Evolutionary conservation across 305 asterid genomes (phyloP), one percentile per base, ranked within the genome.

Genomic region (Caryopteris hybrid): DNA sequence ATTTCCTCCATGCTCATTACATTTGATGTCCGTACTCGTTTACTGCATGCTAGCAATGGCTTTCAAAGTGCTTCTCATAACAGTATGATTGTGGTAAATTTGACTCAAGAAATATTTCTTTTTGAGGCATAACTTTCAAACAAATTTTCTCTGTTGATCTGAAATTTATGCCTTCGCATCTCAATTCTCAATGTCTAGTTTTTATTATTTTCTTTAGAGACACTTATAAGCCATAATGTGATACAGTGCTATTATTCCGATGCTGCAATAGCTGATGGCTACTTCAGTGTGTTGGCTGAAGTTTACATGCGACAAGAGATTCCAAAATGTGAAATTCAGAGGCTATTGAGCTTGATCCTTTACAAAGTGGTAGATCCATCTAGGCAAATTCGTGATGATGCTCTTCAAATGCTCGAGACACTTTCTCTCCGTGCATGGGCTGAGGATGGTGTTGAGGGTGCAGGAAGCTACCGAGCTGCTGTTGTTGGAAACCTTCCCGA

Each of bases 341-440:
- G 99, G 70, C 85, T 95, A 7, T 74, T 95, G 74, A 95, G 99
- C 82, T 81, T 95, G 54, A 95, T 95, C 81, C 99, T 92, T 47
- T 95, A 95, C 84, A 95, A 95, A 85, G 99, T 95, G 83, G 99
- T 95, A 74, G 99, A 95, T 73, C 99, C 98, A 69, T 92, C 99
- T 12, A 80, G 98, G 76, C 99, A 86, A 83, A 95, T 95, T 70
- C 97, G 99, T 25, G 99, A 95, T 61, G 98, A 95, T 76, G 99
- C 99, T 74, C 99, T 95, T 77, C 99, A 95, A 80, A 95, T 92
- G 98, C 99, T 95, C 7, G 99, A 95, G 85, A 95, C 98, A 13
- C 95, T 95, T 64, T 92, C 99, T 63, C 78, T 85, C 68, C 98
- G 96, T 55, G 98, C 90, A 76, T 95, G 99, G 99, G 98, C 98